Conservation (phyloP, 2,329 filamentous ascomycete genomes). For the Colletotrichum lupini region DNA sequence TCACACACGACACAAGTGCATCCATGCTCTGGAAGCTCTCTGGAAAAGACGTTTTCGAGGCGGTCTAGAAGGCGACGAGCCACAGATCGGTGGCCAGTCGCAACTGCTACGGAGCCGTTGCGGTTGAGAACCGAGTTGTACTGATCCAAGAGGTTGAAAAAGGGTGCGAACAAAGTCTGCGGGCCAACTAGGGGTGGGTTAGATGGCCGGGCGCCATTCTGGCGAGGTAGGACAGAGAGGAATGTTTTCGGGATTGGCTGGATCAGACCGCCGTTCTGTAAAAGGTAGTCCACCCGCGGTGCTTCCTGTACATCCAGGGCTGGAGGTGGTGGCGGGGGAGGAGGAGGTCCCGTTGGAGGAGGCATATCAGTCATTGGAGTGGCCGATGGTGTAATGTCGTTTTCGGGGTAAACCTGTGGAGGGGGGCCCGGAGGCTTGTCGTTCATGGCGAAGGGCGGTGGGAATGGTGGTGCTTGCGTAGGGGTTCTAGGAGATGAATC, state of each 20-base stretch:
- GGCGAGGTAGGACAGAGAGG: conserved; percentile 70
- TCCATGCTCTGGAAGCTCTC: conserved; percentile 88
- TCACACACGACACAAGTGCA: conserved; percentile 90
- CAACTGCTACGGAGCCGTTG: conserved; percentile 91
- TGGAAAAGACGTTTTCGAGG: conserved; percentile 91
- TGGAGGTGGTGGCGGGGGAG: conserved; percentile 79
- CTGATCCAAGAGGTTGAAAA: conserved; percentile 85
- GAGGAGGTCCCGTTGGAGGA: conserved; percentile 57
- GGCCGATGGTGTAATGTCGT: conserved; percentile 49
- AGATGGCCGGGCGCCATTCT: conserved; percentile 67
- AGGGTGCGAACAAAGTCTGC: conserved; percentile 82
- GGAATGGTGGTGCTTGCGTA: conserved; percentile 63
- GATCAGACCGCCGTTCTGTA: conserved; percentile 86
- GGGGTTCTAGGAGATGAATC: conserved; percentile 72
- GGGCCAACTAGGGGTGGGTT: conserved; percentile 75
- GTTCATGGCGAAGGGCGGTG: conserved; percentile 53
- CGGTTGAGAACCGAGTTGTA: conserved; percentile 85
- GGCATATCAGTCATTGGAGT: conserved; percentile 52
- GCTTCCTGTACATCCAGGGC: conserved; percentile 76
- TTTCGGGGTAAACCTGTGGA: conserved; percentile 50
- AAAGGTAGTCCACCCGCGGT: conserved; percentile 89
- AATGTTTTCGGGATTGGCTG: conserved; percentile 79
- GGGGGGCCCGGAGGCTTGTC: conserved; percentile 50
- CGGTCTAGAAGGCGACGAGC: conserved; percentile 89
- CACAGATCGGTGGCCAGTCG: conserved; percentile 95